Percentiles rank a stretch among this genome's conserved stretches.
Conservation (phyloP, 139 green algal genomes). For the Dunaliella primolecta region DNA sequence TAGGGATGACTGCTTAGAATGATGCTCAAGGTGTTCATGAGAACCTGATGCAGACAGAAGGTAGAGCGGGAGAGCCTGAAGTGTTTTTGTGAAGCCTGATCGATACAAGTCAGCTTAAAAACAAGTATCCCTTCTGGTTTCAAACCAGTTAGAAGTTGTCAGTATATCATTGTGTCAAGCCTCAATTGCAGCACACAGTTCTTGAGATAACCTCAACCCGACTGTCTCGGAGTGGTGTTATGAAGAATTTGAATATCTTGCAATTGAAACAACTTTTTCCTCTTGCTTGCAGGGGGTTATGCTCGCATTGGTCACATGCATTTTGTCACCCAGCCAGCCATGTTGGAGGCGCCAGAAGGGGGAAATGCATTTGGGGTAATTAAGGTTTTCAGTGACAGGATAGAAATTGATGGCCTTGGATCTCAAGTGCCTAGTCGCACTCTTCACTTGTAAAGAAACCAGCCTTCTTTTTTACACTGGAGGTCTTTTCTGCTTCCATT, state of each 20-base stretch:
- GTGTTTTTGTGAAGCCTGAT: neutral
- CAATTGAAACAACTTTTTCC: neutral
- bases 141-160: neutral
- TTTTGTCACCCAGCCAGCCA: neutral
- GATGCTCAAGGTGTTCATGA: neutral
- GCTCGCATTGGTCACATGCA: neutral
- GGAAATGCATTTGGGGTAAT: neutral
- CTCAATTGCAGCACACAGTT: neutral
- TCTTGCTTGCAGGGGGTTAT: neutral
- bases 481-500: no score
- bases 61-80: neutral
- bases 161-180: neutral
- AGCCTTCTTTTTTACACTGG: no score
- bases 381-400: neutral
- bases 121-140: neutral
- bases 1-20: neutral
- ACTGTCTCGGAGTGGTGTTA: no score
- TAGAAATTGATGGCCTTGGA: neutral
- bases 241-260: neutral
- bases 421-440: neutral
- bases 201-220: neutral
- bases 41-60: neutral
- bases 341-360: neutral
- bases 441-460: no score
- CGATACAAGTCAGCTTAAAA: neutral